phyloP scores from a whole-genome alignment of 345 rosid genomes.

The Microcos paniculata region DNA sequence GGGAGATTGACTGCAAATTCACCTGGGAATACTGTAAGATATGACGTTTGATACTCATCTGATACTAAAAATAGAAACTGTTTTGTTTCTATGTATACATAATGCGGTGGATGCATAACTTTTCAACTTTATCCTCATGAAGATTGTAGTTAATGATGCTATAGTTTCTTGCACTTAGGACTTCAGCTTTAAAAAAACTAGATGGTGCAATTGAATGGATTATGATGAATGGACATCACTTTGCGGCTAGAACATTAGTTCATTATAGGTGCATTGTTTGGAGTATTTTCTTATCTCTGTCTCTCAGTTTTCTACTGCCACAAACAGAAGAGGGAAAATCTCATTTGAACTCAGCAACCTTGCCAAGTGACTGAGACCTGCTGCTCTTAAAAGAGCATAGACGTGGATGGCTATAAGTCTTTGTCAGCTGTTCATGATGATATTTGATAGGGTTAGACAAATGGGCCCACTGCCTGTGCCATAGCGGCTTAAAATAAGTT shows the following conservation, averaged over 20 bases:
- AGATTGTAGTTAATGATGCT: not conserved
- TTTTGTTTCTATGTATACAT: not conserved
- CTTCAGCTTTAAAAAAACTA: not conserved
- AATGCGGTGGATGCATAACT: not conserved
- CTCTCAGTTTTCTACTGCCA: not conserved
- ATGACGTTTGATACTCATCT: conserved; percentile 26
- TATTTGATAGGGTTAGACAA: not conserved
- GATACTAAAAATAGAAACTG: not conserved
- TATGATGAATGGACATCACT: not conserved
- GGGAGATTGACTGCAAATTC: conserved; percentile 70
- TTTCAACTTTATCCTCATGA: not conserved
- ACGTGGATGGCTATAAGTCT: not conserved
- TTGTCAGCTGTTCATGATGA: not conserved
- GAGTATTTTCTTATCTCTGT: not conserved
- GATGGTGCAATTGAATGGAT: not conserved
- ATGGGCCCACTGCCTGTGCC: not conserved
- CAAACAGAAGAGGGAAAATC: conserved; percentile 2
- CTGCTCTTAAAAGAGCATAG: not conserved
- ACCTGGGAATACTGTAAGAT: conserved; percentile 85
- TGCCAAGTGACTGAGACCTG: not conserved
- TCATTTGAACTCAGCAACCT: conserved; percentile 7
- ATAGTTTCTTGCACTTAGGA: not conserved
- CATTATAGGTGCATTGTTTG: not conserved
- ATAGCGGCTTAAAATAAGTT: not conserved
- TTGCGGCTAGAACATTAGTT: not conserved